phyloP scores from a whole-genome alignment of 306 rosid genomes.

The Ziziphus jujuba region DNA sequence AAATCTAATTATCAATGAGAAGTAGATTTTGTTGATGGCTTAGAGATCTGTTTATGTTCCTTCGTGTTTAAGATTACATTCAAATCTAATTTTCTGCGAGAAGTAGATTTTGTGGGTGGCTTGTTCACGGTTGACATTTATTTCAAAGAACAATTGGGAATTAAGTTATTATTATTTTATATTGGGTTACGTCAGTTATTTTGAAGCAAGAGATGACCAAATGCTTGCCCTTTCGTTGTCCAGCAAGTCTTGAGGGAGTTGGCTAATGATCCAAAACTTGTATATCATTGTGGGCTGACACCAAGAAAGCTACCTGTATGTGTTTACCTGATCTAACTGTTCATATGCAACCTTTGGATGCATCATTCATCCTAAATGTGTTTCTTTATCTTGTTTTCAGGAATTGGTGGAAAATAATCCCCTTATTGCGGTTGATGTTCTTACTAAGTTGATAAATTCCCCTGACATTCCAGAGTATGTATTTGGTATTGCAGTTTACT shows the following conservation, averaged over 20 bases:
- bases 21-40: too few relatives aligned
- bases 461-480: constrained; percentile 90
- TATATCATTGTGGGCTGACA: constrained; percentile 93
- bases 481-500: constrained; percentile 13
- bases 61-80: background rate
- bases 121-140: constrained; percentile 14
- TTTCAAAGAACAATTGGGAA: constrained; percentile 16
- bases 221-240: constrained; percentile 31
- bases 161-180: constrained; percentile 16
- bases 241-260: constrained; percentile 88
- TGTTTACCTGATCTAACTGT: constrained; percentile 24
- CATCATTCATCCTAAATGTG: constrained; percentile 9
- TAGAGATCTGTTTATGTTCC: background rate
- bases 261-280: constrained; percentile 82
- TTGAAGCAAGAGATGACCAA: constrained; percentile 32
- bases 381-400: constrained; percentile 44
- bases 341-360: constrained; percentile 15
- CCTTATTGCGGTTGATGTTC: constrained; percentile 91
- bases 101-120: constrained; percentile 6
- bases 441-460: constrained; percentile 84
- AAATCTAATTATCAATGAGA: too few relatives aligned
- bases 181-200: constrained; percentile 21
- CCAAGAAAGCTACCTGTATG: constrained; percentile 93
- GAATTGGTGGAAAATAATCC: constrained; percentile 97
- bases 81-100: background rate